Evolutionary conservation across 441 rosid genomes (phyloP), one percentile per base, ranked within the genome.

Genomic region (Jatropha multifida): DNA sequence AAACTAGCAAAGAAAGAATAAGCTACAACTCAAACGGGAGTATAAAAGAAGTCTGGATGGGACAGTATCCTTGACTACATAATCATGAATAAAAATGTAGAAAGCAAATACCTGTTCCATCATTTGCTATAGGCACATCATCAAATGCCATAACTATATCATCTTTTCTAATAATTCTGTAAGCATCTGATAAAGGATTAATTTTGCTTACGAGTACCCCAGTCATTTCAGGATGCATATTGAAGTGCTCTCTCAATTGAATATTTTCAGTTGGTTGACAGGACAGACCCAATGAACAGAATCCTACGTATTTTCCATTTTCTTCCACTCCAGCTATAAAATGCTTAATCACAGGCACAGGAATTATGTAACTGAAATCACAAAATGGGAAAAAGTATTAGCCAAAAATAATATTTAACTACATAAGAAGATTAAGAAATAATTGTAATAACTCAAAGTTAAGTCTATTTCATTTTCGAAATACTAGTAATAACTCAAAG

Each of bases 221-320:
- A 3, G 96, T 92, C 93, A 87, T 85, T 77, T 86, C 92, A 41
- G 89, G 81, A 17, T 15, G 64, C 95, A 92, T 89, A 32, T 87
- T 75, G 51, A 89, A 92, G 80, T 84, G 82, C 76, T 78, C 85
- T 54, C 94, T 90, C 20, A 94, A 83, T 76, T 94, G 92, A 76
- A 78, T 85, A 83, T 92, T 94, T 86, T 94, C 97, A 75, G 89
- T 86, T 71, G 93, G 86, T 78, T 94, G 95, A 83, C 96, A 90
- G 52, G 94, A 90, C 75, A 94, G 83, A 70, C 97, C 95, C 79
- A 92, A 81, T 60, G 90, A 86, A 80, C 98, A 91, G 84, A 94
- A 92, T 62, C 97, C 94, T 68, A 79, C 79, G 79, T 90, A 90
- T 78, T 83, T 87, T 72, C 94, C 95, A 23, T 77, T 84, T 84